Evolutionary conservation across 306 rosid species (phyloP).

Genomic region (Lathyrus oleraceus): DNA sequence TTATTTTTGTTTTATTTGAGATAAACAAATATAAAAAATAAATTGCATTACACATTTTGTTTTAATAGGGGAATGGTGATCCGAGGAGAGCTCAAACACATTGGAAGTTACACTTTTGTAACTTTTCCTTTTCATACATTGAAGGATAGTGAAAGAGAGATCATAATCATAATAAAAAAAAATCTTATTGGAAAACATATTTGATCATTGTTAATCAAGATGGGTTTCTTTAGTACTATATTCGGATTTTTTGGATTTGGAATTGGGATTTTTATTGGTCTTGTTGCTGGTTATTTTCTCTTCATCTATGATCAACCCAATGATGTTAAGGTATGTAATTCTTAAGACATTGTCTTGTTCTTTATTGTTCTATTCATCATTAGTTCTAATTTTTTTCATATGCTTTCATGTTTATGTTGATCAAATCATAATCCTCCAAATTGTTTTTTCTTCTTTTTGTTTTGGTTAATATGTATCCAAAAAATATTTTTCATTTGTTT

Average conservation of each 20-base stretch:
- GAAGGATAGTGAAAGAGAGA: not conserved
- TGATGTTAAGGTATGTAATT: constrained; percentile 57
- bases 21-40: no score
- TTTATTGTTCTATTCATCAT: no score
- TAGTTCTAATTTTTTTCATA: not conserved
- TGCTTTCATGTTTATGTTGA: not conserved
- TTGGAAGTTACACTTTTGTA: constrained; percentile 19
- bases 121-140: not conserved
- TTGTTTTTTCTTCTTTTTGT: not conserved
- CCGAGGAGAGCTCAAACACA: constrained; percentile 38
- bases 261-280: constrained; percentile 73
- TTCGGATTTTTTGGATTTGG: constrained; percentile 82
- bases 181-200: not conserved
- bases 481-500: not conserved
- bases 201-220: constrained; percentile 30
- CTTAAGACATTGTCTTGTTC: no score
- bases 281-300: constrained; percentile 75
- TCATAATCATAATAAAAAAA: no score
- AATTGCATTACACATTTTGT: not conserved
- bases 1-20: no score
- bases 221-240: constrained; percentile 79
- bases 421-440: no score
- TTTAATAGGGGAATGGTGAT: not conserved
- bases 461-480: not conserved
- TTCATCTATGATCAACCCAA: constrained; percentile 67